A percentile compares a stretch with the other conserved stretches of the same genome.
Evolutionary conservation across 306 rosid species (phyloP).

Genomic region (Lathyrus aphaca): DNA sequence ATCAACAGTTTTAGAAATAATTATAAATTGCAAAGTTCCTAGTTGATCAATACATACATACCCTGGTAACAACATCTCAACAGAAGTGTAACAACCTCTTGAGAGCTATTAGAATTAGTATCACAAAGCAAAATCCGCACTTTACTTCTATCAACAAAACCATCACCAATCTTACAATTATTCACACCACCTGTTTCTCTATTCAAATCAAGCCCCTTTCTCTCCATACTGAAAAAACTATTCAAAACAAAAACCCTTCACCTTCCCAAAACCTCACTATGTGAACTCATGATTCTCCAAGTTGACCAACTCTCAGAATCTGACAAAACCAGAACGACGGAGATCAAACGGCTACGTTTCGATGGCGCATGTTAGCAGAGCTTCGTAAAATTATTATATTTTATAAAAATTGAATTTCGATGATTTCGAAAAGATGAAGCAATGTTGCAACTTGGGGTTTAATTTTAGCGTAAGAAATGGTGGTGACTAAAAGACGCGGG

Average conservation of each 20-base stretch:
- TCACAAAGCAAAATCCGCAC: slow-evolving; percentile 93
- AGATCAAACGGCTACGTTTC: no score
- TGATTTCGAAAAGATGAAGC: not conserved
- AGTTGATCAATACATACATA: slow-evolving; percentile 31
- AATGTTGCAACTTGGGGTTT: not conserved
- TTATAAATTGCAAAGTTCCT: slow-evolving; percentile 2
- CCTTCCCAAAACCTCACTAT: not conserved
- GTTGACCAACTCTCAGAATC: not conserved
- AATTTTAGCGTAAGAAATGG: not conserved
- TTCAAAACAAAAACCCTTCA: not conserved
- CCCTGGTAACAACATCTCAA: slow-evolving; percentile 90
- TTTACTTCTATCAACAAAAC: slow-evolving; percentile 86
- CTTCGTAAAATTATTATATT: not conserved
- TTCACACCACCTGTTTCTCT: slow-evolving; percentile 45
- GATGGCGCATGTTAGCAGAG: slow-evolving; percentile 53
- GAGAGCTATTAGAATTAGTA: slow-evolving; percentile 67
- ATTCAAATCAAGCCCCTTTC: slow-evolving; percentile 61
- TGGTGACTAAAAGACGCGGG: slow-evolving; percentile 40
- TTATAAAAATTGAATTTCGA: not conserved
- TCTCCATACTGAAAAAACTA: slow-evolving; percentile 50
- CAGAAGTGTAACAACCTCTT: slow-evolving; percentile 77
- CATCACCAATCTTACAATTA: slow-evolving; percentile 57
- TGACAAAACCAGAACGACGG: not conserved
- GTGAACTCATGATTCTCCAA: not conserved
- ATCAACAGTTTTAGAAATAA: slow-evolving; percentile 20